Percentiles rank a stretch among this genome's conserved stretches.
Conservation (phyloP, 1,139 yeast species). For the Yamadazyma atlantica region DNA sequence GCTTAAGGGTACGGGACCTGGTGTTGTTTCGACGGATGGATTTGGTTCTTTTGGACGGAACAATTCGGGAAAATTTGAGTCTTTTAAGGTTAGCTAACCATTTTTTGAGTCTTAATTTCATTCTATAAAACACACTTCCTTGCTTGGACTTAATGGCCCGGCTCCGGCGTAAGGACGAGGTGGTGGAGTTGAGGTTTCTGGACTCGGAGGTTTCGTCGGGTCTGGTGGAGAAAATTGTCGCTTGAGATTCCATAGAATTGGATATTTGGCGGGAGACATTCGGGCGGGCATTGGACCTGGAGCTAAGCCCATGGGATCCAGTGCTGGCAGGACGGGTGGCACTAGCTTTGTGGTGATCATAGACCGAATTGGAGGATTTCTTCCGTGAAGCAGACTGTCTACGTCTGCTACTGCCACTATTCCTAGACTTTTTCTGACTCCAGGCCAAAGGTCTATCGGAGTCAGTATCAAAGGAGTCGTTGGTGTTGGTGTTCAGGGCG, state of each 20-base stretch:
- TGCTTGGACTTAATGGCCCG: conserved; percentile 37
- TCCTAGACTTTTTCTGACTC: conserved; percentile 7
- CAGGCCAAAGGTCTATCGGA: conserved; percentile 9
- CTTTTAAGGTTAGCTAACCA: conserved; percentile 23
- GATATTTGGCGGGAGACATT: conserved; percentile 27
- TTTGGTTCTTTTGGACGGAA: conserved; percentile 28
- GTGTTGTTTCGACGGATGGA: conserved; percentile 11
- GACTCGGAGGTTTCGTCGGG: conserved; percentile 16
- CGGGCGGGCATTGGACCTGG: no score
- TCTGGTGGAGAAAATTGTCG: conserved; percentile 47
- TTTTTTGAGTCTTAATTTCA: conserved; percentile 27
- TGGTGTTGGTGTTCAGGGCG: conserved; percentile 21
- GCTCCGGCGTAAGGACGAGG: conserved; percentile 24
- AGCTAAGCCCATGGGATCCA: no score
- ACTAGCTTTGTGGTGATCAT: conserved; percentile 5
- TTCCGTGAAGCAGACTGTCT: conserved; percentile 3
- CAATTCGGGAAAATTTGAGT: conserved; percentile 25
- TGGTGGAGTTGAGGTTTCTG: conserved; percentile 10
- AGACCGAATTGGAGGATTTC: conserved; percentile 7
- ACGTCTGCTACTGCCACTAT: conserved; percentile 4
- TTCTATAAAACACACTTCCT: conserved; percentile 32
- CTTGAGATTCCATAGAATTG: conserved; percentile 45
- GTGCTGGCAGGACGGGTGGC: no score
- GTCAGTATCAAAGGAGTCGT: conserved; percentile 22
- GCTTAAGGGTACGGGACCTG: conserved; percentile 16